Evolutionary conservation across 306 rosid species (phyloP), one percentile per base, ranked within the genome.

Genomic region (Erythrophleum fordii): DNA sequence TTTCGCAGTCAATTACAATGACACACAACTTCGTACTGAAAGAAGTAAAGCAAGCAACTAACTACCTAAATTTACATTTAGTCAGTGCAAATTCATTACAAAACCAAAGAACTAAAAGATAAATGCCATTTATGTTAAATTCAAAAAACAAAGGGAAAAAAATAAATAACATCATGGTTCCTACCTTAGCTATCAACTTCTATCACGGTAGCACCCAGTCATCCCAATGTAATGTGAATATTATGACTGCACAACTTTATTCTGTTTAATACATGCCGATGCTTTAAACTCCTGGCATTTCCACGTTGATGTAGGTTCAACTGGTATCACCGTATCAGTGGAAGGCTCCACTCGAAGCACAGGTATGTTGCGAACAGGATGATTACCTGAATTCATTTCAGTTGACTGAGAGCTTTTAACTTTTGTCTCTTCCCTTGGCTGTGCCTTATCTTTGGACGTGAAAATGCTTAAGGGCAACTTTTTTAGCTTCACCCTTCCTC

Each of bases 401-500:
- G 86, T 81, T 70, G 75, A 69, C 0, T 86, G 84, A 39, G 83
- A 31, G 71, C 81, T 84, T 85, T 90, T 87, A 65, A 56, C 83
- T 71, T 78, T 86, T 59, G 45, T 69, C 11, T 87, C 90, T 78
- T 89, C 97, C 80, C 84, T 89, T 69, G 86, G 85, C 26, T 85
- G 86, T 55, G 89, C 84, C 79, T 85, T 89, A 41, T 89, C 96
- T 87, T 88, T 85, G 52, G 86, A 84, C 18, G 90, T 73, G 82
- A 91, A 89, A 71, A 84, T 85, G 88, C 94, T 93, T 61, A 91
- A 91, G 11, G 96, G 91, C 86, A 93, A 76, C 84, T 88, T 91
- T 78, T 91, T 93, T 80, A 91, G 92, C 91, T 91, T 93, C 86
- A 88, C 94, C 88, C 96, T 90, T 80, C 97, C 97, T 85, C 91